phyloP scores from a whole-genome alignment of 495 filamentous ascomycete species.

The Mytilinidion resinicola region DNA sequence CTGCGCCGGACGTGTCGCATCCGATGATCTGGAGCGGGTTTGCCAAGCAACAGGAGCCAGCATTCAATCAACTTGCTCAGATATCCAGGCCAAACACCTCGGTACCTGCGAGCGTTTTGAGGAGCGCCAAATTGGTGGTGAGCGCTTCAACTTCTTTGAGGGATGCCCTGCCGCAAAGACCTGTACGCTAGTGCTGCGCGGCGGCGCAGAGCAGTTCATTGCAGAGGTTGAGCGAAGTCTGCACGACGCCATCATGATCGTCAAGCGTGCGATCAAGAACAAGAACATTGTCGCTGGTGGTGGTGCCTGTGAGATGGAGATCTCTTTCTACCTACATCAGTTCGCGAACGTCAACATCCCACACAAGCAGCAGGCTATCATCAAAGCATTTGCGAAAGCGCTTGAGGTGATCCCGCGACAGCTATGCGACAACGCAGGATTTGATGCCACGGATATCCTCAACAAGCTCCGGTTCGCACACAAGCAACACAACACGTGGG shows the following conservation, averaged over 20 bases:
- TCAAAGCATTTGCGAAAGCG: constrained; percentile 96
- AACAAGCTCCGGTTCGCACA: constrained; percentile 94
- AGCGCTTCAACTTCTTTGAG: constrained; percentile 97
- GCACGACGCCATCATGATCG: constrained; percentile 99
- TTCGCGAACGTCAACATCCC: constrained; percentile 88
- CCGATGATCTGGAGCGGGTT: constrained; percentile 93
- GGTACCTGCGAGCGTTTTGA: constrained; percentile 89
- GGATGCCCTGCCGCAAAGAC: constrained; percentile 93
- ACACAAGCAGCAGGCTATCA: constrained; percentile 92
- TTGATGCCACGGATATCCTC: constrained; percentile 95
- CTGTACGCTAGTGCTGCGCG: constrained; percentile 90
- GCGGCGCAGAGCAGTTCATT: constrained; percentile 97
- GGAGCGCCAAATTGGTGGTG: constrained; percentile 92
- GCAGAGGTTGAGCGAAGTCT: constrained; percentile 95
- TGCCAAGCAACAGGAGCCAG: constrained; percentile 89
- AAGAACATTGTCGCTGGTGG: constrained; percentile 90
- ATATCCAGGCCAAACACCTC: constrained; percentile 83
- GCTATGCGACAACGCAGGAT: constrained; percentile 95
- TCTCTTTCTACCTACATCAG: constrained; percentile 84
- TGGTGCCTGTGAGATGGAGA: constrained; percentile 93
- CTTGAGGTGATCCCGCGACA: constrained; percentile 95
- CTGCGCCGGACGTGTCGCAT: constrained; percentile 89
- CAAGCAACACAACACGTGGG: constrained; percentile 82
- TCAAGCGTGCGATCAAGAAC: constrained; percentile 93
- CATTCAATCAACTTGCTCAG: constrained; percentile 92